These are phyloP conservation scores for Senecio squalidus DNA, from an alignment of 140 eudicot species.

Conservation along the genomic window DNA sequence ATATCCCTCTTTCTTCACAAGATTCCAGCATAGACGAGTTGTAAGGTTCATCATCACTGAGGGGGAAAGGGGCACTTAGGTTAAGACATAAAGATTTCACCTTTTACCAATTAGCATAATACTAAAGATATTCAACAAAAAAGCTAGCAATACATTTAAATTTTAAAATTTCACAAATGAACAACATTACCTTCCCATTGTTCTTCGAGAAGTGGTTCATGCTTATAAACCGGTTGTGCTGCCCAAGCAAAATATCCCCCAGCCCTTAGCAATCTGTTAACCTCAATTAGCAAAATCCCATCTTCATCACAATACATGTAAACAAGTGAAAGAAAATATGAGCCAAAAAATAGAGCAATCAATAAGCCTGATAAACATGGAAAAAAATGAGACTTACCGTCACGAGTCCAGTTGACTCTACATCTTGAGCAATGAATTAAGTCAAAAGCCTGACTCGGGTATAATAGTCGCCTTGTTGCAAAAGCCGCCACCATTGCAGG, in stretches of 20 bases:
- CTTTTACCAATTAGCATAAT: neutral
- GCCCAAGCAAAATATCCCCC: constrained; percentile 99
- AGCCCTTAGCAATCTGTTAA: constrained; percentile 83
- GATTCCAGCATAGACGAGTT: constrained; percentile 85
- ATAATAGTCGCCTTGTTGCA: constrained; percentile 70
- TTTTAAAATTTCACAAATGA: neutral
- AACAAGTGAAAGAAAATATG: neutral
- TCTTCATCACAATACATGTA: constrained; percentile 38
- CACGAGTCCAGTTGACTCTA: constrained; percentile 98
- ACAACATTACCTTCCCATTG: constrained; percentile 85
- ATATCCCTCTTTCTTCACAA: constrained; percentile 89
- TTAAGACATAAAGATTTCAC: neutral
- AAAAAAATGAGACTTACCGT: constrained; percentile 44
- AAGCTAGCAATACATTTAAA: constrained; percentile 9
- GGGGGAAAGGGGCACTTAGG: neutral
- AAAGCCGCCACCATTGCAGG: constrained; percentile 99
- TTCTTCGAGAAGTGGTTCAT: constrained; percentile 83
- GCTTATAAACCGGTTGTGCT: constrained; percentile 97
- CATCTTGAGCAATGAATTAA: constrained; percentile 95
- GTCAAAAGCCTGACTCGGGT: constrained; percentile 95
- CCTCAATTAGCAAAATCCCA: constrained; percentile 96
- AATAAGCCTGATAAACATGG: constrained; percentile 1
- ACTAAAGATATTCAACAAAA: neutral
- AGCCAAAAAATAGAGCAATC: neutral
- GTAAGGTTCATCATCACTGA: constrained; percentile 84